Conservation (phyloP, 2,329 filamentous ascomycete genomes). For the Ceratocystis colombiana region DNA sequence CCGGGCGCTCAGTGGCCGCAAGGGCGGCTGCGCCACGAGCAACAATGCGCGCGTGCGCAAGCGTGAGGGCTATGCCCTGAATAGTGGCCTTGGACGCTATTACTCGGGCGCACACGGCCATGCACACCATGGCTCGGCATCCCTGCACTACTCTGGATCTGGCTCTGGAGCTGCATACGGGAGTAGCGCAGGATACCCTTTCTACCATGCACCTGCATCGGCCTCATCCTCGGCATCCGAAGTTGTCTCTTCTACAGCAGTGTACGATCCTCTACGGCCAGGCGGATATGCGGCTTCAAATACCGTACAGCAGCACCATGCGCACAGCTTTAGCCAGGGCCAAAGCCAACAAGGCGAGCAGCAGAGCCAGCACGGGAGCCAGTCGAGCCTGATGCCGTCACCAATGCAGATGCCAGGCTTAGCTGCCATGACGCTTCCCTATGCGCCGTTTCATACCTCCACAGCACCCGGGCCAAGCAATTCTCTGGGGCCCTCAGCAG, state of each 20-base stretch:
- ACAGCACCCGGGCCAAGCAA: background rate
- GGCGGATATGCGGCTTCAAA: background rate
- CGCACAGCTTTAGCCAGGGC: background rate
- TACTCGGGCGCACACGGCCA: constrained; percentile 15
- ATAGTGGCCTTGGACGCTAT: constrained; percentile 4
- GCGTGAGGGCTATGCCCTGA: constrained; percentile 16
- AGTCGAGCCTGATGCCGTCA: background rate
- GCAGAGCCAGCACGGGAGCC: background rate
- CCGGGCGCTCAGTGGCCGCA: constrained; percentile 32
- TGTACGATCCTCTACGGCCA: background rate
- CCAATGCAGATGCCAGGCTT: constrained; percentile 12
- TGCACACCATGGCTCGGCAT: background rate
- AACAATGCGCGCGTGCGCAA: constrained; percentile 26
- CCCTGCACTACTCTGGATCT: constrained; percentile 18
- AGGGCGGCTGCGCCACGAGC: constrained; percentile 32
- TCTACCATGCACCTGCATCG: background rate
- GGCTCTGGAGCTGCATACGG: constrained; percentile 21
- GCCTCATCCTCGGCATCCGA: background rate
- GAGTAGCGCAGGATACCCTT: background rate
- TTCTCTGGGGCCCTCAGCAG: background rate
- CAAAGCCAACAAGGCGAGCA: background rate
- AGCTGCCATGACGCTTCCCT: constrained; percentile 2
- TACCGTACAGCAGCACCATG: background rate
- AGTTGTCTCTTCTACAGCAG: background rate
- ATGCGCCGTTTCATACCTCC: background rate